These are phyloP conservation scores for Hamigera avellanea DNA, from an alignment of 495 filamentous ascomycete species.

Conservation along the genomic window DNA sequence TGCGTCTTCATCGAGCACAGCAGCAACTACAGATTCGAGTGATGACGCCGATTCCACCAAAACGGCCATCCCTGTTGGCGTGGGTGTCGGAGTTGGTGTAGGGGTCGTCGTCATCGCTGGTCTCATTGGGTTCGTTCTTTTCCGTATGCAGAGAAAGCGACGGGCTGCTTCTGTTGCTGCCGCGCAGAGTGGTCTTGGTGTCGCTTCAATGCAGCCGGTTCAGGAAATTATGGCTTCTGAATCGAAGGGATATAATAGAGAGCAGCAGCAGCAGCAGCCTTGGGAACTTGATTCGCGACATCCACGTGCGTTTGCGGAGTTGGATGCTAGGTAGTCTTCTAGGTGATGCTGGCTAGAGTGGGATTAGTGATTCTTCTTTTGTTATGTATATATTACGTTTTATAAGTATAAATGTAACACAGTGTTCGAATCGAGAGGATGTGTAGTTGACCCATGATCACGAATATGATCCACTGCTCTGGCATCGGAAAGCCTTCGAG, in stretches of 20 bases:
- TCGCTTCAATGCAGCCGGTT: background rate
- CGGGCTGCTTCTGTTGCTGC: background rate
- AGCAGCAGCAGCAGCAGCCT: no score
- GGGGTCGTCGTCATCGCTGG: background rate
- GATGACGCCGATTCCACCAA: background rate
- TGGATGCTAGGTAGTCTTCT: no score
- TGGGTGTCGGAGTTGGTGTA: background rate
- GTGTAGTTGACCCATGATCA: no score
- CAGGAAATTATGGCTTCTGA: background rate
- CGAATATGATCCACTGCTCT: no score
- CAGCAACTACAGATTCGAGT: background rate
- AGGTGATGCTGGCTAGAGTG: no score
- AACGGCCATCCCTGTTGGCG: slow-evolving; percentile 1
- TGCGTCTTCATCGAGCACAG: background rate
- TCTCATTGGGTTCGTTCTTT: background rate
- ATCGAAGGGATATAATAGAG: background rate
- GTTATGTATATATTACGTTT: no score
- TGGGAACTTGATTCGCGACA: no score
- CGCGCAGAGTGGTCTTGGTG: background rate
- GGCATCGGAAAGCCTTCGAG: no score
- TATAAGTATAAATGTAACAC: no score
- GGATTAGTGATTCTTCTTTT: no score
- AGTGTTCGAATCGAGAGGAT: no score
- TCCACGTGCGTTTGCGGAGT: no score
- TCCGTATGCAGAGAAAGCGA: background rate